A percentile compares a stretch with the other conserved stretches of the same genome.
Evolutionary conservation across 2,329 filamentous ascomycete genomes (phyloP).

Genomic region (Dactylellina sp.): DNA sequence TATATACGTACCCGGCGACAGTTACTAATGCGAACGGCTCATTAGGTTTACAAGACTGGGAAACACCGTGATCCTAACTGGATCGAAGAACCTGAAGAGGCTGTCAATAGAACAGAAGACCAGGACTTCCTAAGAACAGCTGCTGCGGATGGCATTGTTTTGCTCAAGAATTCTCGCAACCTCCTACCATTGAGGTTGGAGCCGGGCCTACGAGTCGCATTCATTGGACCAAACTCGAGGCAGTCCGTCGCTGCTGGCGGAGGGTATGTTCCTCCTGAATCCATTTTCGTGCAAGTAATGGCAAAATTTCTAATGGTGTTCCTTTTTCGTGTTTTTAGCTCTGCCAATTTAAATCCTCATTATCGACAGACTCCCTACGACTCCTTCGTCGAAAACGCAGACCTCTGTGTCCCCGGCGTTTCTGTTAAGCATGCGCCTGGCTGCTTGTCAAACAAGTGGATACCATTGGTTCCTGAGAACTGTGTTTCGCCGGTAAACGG

Average conservation of each 20-base stretch:
- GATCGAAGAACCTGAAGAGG: constrained; percentile 59
- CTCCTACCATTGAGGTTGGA: constrained; percentile 71
- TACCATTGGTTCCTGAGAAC: constrained; percentile 60
- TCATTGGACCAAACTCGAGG: constrained; percentile 70
- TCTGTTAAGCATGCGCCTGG: constrained; percentile 59
- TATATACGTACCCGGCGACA: not conserved
- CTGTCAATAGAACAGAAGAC: constrained; percentile 62
- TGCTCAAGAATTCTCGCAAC: constrained; percentile 77
- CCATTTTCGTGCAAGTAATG: not conserved
- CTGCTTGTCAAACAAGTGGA: constrained; percentile 60
- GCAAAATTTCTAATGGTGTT: not conserved
- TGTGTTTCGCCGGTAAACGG: constrained; percentile 60
- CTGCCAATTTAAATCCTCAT: constrained; percentile 60
- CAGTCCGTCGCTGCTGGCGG: constrained; percentile 62
- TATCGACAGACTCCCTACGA: constrained; percentile 60
- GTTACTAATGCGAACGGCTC: not conserved
- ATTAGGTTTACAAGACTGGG: constrained; percentile 59
- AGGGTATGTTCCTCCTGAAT: constrained; percentile 55
- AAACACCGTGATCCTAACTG: constrained; percentile 59
- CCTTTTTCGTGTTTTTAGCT: constrained; percentile 49
- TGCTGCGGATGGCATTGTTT: constrained; percentile 76
- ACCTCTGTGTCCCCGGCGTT: constrained; percentile 57
- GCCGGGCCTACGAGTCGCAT: constrained; percentile 66
- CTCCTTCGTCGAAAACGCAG: constrained; percentile 59
- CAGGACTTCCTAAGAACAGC: constrained; percentile 71